These are phyloP conservation scores for Penicillium taxi DNA, from an alignment of 495 filamentous ascomycete genomes.

Conservation along the genomic window DNA sequence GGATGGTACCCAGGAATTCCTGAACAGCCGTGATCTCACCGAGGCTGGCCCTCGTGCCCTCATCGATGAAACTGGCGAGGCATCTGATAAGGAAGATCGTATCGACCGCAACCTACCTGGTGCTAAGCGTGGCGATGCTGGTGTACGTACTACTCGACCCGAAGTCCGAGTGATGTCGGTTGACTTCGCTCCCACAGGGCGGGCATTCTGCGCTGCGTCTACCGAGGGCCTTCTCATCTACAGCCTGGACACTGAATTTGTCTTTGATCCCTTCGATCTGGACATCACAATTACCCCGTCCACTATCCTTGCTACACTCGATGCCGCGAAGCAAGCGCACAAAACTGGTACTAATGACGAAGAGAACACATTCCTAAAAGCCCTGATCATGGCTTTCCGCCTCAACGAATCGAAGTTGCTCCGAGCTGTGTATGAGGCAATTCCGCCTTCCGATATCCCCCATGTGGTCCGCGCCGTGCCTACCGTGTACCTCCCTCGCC, in stretches of 20 bases:
- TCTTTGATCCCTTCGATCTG: slow-evolving; percentile 92
- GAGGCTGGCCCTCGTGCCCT: slow-evolving; percentile 80
- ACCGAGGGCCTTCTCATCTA: slow-evolving; percentile 94
- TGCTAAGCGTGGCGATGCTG: slow-evolving; percentile 75
- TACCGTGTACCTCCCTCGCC: slow-evolving; percentile 70
- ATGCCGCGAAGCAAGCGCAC: slow-evolving; percentile 31
- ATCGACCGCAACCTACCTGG: slow-evolving; percentile 82
- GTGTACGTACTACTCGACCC: slow-evolving; percentile 61
- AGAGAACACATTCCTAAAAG: slow-evolving; percentile 77
- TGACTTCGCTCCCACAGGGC: slow-evolving; percentile 79
- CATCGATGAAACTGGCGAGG: slow-evolving; percentile 79
- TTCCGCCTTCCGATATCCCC: slow-evolving; percentile 65
- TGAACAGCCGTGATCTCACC: slow-evolving; percentile 84
- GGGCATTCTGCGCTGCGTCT: slow-evolving; percentile 86
- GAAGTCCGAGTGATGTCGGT: slow-evolving; percentile 82
- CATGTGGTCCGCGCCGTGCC: slow-evolving; percentile 76
- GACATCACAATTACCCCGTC: slow-evolving; percentile 86
- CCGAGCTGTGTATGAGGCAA: slow-evolving; percentile 73
- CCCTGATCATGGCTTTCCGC: slow-evolving; percentile 93
- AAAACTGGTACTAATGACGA: slow-evolving; percentile 24
- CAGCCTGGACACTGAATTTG: slow-evolving; percentile 66
- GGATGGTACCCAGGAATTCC: slow-evolving; percentile 91
- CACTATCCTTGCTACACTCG: slow-evolving; percentile 66
- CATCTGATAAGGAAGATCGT: slow-evolving; percentile 79
- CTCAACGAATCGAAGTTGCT: slow-evolving; percentile 74